Conservation (phyloP, 2,329 filamentous ascomycete species). For the Colletotrichum tabaci region DNA sequence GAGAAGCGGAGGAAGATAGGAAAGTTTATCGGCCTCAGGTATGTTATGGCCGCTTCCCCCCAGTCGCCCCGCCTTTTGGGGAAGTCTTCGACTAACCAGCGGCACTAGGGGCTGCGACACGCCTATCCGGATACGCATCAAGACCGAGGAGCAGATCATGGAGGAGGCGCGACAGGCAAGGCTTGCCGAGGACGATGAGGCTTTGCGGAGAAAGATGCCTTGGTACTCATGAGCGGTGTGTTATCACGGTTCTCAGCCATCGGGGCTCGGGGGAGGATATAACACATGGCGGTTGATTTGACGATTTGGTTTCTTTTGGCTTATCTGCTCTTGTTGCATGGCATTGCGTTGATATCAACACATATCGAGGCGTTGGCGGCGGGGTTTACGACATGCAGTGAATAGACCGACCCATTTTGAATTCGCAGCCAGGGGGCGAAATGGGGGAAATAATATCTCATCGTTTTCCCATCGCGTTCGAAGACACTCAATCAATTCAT, state of each 20-base stretch:
- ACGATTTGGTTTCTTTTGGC: slow-evolving; percentile 13
- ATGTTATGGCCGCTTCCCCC: slow-evolving; percentile 54
- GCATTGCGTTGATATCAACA: slow-evolving; percentile 42
- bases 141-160: slow-evolving; percentile 64
- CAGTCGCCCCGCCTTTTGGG: slow-evolving; percentile 46
- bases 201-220: slow-evolving; percentile 62
- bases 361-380: slow-evolving; percentile 35
- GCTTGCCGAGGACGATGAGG: slow-evolving; percentile 61
- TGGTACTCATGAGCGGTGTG: slow-evolving; percentile 48
- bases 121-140: slow-evolving; percentile 45
- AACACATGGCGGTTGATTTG: background rate
- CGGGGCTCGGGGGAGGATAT: background rate
- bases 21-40: slow-evolving; percentile 80
- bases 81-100: slow-evolving; percentile 1
- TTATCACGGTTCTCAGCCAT: background rate
- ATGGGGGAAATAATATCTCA: background rate
- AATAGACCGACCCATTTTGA: slow-evolving; percentile 18
- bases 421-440: background rate
- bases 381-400: slow-evolving; percentile 5
- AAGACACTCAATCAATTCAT: slow-evolving; percentile 25
- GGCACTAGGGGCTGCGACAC: slow-evolving; percentile 37
- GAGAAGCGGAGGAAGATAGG: slow-evolving; percentile 82
- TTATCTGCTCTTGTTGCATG: slow-evolving; percentile 29
- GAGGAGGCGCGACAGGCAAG: slow-evolving; percentile 59
- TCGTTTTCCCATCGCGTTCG: background rate